Conservation (phyloP, 176 grass and related monocot species). For the Thalia dealbata region DNA sequence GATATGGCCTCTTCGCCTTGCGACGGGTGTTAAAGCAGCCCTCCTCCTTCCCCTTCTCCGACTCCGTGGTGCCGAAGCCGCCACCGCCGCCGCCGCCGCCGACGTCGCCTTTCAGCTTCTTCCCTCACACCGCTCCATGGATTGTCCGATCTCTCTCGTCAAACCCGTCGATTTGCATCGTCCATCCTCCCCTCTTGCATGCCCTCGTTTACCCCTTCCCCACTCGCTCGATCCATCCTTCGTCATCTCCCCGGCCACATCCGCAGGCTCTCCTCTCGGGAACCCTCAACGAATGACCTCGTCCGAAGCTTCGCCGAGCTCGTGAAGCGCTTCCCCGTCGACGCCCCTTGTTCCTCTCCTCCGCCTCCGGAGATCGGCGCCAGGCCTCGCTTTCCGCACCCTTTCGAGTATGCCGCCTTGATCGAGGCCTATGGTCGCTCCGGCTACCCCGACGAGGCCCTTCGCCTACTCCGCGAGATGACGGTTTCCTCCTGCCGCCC, state of each 20-base stretch:
- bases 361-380: not conserved
- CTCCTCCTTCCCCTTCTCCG: not conserved
- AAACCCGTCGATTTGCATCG: not conserved
- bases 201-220: conserved; percentile 16
- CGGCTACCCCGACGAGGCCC: conserved; percentile 34
- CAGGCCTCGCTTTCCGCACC: conserved; percentile 50
- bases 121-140: not conserved
- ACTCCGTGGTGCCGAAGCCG: not conserved
- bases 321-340: conserved; percentile 48
- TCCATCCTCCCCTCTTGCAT: conserved; percentile 13
- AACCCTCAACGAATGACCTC: conserved; percentile 14
- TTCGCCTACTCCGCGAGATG: conserved; percentile 84
- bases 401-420: conserved; percentile 73
- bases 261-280: not conserved
- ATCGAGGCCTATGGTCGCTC: conserved; percentile 42
- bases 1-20: not conserved
- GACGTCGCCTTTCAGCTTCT: not conserved
- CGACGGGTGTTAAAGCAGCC: not conserved
- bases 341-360: conserved; percentile 2
- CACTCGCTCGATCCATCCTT: conserved; percentile 7
- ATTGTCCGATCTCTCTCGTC: conserved; percentile 11
- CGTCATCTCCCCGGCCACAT: conserved; percentile 10
- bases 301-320: conserved; percentile 46
- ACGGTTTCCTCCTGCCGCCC: conserved; percentile 36
- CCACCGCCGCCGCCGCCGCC: not conserved